Base-by-base conservation (phyloP, 1,284 basidiomycete species). In the Gomphus bonarii region DNA sequence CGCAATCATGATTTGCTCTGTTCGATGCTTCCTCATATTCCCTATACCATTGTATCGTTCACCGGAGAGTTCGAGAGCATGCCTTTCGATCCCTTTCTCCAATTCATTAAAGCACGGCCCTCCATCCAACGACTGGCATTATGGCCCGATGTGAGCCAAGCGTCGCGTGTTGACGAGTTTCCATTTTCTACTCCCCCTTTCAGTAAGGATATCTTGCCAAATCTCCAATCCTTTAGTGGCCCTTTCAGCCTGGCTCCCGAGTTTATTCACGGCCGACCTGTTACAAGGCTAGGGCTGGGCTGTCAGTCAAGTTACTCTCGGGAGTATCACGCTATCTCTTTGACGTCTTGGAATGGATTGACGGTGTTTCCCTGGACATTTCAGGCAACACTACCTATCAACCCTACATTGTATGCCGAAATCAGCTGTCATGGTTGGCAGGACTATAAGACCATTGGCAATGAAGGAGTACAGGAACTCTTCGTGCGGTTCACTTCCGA, bases 181-280 rank as follows among this genome's bases (percentile, higher is more conserved):
- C n/a, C n/a, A n/a, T n/a, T n/a, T n/a, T n/a, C n/a, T n/a, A n/a
- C n/a, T n/a, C n/a, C n/a, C n/a, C n/a, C n/a, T n/a, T n/a, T n/a
- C n/a, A n/a, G 18, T 43, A n/a, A n/a, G n/a, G n/a, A n/a, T n/a
- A n/a, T n/a, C 9, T 66, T 60, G 35, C 76, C 78, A 60, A 72
- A 70, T 57, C 66, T 74, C 48, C 43, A 14, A 4, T 46, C n/a
- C n/a, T n/a, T n/a, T n/a, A n/a, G n/a, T n/a, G n/a, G n/a, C 43
- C 43, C 43, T 20, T 46, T 28, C 43, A 22, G 3, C 10, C 43
- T 46, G 7, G 14, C 25, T 46, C 25, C 43, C 11, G 3, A 20
- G 20, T 46, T 46, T n/a, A 46, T 46, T 28, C 25, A 3, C 10
- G 43, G n/a, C 9, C 43, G 43, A 28, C 25, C 43, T 25, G 20